Conservation (phyloP, 2,329 filamentous ascomycete species). For the Fusarium secorum region DNA sequence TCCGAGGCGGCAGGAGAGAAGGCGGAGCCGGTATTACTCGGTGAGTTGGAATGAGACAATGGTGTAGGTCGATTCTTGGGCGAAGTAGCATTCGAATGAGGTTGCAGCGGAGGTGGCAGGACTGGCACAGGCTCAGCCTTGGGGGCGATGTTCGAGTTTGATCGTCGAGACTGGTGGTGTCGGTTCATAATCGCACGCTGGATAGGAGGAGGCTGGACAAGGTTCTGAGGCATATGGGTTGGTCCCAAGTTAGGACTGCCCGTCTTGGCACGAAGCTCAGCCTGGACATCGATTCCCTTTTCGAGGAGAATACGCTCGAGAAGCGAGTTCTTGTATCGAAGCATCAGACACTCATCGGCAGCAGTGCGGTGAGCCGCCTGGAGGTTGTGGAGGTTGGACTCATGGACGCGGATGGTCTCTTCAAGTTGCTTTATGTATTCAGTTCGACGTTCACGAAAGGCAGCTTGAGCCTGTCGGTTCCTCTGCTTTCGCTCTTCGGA, state of each 20-base stretch:
- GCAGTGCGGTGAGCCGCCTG: constrained; percentile 94
- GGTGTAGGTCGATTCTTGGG: constrained; percentile 83
- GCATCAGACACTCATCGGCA: constrained; percentile 96
- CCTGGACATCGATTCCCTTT: constrained; percentile 98
- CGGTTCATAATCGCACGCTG: constrained; percentile 84
- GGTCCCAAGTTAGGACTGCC: constrained; percentile 82
- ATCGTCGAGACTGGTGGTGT: constrained; percentile 77
- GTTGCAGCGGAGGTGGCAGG: constrained; percentile 55
- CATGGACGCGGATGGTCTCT: constrained; percentile 95
- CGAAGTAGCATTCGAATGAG: constrained; percentile 65
- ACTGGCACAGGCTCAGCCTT: constrained; percentile 68
- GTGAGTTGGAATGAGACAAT: constrained; percentile 74
- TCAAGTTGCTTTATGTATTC: constrained; percentile 99
- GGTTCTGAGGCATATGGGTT: constrained; percentile 71
- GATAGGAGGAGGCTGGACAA: constrained; percentile 77
- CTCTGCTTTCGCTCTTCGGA: constrained; percentile 98
- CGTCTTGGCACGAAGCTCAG: constrained; percentile 91
- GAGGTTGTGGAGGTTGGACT: constrained; percentile 89
- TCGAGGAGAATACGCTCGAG: constrained; percentile 94
- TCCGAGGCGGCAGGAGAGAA: constrained; percentile 58
- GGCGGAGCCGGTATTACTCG: constrained; percentile 57
- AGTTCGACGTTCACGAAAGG: constrained; percentile 93
- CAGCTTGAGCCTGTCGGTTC: constrained; percentile 95
- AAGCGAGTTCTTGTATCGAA: constrained; percentile 97
- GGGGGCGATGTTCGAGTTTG: constrained; percentile 76